phyloP scores from a whole-genome alignment of 495 filamentous ascomycete species.

The Trichoderma asperelloides region DNA sequence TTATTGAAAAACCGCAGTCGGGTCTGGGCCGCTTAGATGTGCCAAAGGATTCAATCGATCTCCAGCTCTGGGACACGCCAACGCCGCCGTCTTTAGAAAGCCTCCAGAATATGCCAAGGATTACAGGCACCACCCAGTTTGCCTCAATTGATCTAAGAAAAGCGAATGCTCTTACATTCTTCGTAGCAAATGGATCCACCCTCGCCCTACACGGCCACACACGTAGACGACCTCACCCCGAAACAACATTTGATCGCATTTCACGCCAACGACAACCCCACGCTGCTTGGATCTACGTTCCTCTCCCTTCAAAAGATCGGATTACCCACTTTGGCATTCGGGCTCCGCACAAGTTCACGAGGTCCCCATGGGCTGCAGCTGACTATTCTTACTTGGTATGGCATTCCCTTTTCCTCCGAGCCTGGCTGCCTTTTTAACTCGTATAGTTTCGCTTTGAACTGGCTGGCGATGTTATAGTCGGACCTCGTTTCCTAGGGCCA shows the following conservation, averaged over 20 bases:
- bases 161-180: background rate
- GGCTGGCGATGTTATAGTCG: background rate
- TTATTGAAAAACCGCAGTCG: background rate
- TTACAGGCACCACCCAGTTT: background rate
- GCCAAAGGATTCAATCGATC: background rate
- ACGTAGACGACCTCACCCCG: background rate
- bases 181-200: background rate
- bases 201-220: background rate
- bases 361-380: background rate
- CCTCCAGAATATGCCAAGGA: background rate
- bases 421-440: background rate
- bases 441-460: background rate
- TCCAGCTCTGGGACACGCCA: background rate
- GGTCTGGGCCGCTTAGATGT: background rate
- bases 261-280: background rate
- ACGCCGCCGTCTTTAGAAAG: background rate
- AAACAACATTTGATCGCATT: background rate
- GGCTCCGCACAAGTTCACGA: background rate
- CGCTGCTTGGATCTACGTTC: background rate
- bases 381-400: background rate
- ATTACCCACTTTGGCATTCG: background rate
- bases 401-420: background rate
- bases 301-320: background rate
- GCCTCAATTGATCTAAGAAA: background rate
- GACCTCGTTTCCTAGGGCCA: background rate